phyloP scores from a whole-genome alignment of 2,329 filamentous ascomycete genomes.

The Exophiala viscosa region DNA sequence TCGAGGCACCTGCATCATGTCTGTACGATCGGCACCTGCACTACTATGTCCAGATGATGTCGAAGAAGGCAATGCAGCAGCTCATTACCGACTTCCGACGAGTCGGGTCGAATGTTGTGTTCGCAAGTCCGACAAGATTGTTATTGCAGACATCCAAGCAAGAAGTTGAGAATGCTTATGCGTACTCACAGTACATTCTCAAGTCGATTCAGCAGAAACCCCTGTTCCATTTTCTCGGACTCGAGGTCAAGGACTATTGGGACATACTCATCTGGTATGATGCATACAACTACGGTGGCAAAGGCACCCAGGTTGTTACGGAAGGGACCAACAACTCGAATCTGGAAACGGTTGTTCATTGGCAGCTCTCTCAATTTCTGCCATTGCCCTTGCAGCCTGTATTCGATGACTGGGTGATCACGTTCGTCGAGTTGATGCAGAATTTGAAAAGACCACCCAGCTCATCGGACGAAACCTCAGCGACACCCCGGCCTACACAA shows the following conservation, averaged over 20 bases:
- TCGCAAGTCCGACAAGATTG: slow-evolving; percentile 82
- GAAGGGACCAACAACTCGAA: slow-evolving; percentile 68
- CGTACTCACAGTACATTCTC: slow-evolving; percentile 95
- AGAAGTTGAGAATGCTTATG: slow-evolving; percentile 93
- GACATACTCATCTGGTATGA: slow-evolving; percentile 99
- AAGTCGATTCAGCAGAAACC: slow-evolving; percentile 96
- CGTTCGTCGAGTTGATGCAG: slow-evolving; percentile 95
- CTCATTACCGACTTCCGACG: slow-evolving; percentile 95
- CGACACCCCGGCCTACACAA: slow-evolving; percentile 56
- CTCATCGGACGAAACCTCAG: slow-evolving; percentile 57
- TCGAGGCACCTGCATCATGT: slow-evolving; percentile 87
- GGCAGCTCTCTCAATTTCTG: slow-evolving; percentile 91
- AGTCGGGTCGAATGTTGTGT: slow-evolving; percentile 93
- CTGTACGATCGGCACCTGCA: slow-evolving; percentile 92
- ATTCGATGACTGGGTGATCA: slow-evolving; percentile 89
- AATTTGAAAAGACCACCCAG: slow-evolving; percentile 67
- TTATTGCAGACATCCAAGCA: slow-evolving; percentile 94
- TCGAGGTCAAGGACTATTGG: slow-evolving; percentile 99
- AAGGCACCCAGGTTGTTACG: slow-evolving; percentile 78
- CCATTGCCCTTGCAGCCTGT: slow-evolving; percentile 73
- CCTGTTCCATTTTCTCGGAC: slow-evolving; percentile 92
- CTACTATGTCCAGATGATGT: slow-evolving; percentile 99
- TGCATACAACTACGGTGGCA: slow-evolving; percentile 97
- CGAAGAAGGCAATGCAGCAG: slow-evolving; percentile 92
- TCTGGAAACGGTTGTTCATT: slow-evolving; percentile 93